A percentile compares a stretch with the other conserved stretches of the same genome.
Evolutionary conservation across 805 yeast species (phyloP).

Genomic region (Saccharomycopsis vini): DNA sequence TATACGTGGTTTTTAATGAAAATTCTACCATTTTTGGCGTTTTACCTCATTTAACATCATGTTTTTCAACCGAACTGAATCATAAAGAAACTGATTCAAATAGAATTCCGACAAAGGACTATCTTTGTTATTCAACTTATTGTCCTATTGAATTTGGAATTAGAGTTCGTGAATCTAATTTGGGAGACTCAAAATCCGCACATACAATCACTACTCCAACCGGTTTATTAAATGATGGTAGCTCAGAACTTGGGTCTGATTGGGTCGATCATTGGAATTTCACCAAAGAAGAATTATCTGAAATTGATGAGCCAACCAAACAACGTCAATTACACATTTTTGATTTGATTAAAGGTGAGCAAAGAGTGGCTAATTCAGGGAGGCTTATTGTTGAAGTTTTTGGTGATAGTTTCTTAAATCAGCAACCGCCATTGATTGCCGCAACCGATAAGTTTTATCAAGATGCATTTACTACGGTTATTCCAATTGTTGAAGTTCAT

Average conservation of each 20-base stretch:
- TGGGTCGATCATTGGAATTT: slow-evolving; percentile 66
- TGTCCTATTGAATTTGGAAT: slow-evolving; percentile 17
- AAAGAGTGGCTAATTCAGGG: slow-evolving; percentile 58
- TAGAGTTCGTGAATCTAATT: background rate
- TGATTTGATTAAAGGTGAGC: slow-evolving; percentile 66
- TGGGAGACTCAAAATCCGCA: slow-evolving; percentile 17
- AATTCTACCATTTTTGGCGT: slow-evolving; percentile 29
- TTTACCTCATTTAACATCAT: slow-evolving; percentile 28
- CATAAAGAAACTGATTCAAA: slow-evolving; percentile 14
- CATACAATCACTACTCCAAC: slow-evolving; percentile 40
- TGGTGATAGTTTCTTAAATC: slow-evolving; percentile 34
- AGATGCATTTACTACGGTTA: slow-evolving; percentile 49
- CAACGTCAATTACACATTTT: slow-evolving; percentile 67
- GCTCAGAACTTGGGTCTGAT: slow-evolving; percentile 34
- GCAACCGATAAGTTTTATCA: slow-evolving; percentile 48
- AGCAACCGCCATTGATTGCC: slow-evolving; percentile 36
- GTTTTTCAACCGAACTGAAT: slow-evolving; percentile 21
- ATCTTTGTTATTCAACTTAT: slow-evolving; percentile 13
- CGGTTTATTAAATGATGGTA: slow-evolving; percentile 27
- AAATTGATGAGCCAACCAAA: slow-evolving; percentile 42
- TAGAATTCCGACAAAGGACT: slow-evolving; percentile 4
- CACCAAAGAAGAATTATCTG: slow-evolving; percentile 42
- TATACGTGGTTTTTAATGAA: slow-evolving; percentile 20
- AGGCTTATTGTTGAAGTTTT: slow-evolving; percentile 52
- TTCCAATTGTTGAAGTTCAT: slow-evolving; percentile 48